Evolutionary conservation across 768 basidiomycete species (phyloP), one percentile per base, ranked within the genome.

Genomic region (Gloeophyllum trabeum): DNA sequence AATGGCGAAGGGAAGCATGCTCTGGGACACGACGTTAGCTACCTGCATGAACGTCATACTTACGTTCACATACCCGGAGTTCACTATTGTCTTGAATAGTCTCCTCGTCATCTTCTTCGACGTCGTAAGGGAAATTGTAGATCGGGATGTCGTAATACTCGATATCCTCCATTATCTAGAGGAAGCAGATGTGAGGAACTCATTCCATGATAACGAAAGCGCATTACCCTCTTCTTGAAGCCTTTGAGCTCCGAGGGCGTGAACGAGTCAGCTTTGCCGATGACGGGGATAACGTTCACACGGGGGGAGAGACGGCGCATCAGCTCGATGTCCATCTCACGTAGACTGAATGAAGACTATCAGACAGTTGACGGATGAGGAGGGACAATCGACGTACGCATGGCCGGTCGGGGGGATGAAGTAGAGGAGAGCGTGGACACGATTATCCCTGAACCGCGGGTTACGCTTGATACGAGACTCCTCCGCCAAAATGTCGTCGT

Each of bases 391-490:
- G 25, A 40, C n/a, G 30, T 70, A 93, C 90, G 91, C 70, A 54
- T 97, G 93, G 1, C 93, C 93, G n/a, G 93, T 97, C 4, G 96
- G 96, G 34, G 93, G 83, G 66, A 98, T 97, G 60, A 99, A 99
- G 69, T 98, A 98, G 43, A 99, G 74, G 43, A 98, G 70, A 20
- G 92, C 94, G 50, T 98, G 96, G 2, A 97, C 81, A 49, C 96
- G 76, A 70, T 97, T 97, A 63, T 99, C 96, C 58, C 92, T 81
- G 77, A 98, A 99, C 48, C 96, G 84, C 23, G 94, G 93, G 64
- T 97, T 98, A 73, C 96, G 93, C 70, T 96, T 98, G 67, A 99
- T 99, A 51, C 96, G 79, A 42, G 90, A 94, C 67, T 99, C 96
- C 61, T 98, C 94, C 3, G 94, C 93, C 49, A 99, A 71, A 57